Evolutionary conservation across 257 asterid genomes (phyloP).

Genomic region (Ocimum tenuiflorum): DNA sequence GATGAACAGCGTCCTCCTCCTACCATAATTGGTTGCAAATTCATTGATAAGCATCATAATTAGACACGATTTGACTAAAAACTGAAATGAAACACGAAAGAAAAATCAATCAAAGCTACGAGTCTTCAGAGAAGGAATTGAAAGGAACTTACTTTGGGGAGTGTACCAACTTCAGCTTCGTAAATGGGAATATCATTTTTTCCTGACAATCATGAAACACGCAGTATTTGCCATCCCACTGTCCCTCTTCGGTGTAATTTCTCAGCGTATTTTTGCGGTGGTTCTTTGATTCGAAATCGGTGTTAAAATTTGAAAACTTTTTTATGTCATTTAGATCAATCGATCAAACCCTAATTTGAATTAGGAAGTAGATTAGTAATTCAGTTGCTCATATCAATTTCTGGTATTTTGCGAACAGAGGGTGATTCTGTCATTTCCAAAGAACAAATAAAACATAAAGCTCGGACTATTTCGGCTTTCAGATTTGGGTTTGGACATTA

Average conservation of each 20-base stretch:
- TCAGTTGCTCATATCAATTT: neutral
- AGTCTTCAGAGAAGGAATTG: neutral
- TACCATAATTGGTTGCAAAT: conserved; percentile 22
- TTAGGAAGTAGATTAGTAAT: neutral
- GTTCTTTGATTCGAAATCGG: neutral
- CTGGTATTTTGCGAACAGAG: neutral
- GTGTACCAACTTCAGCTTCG: conserved; percentile 98
- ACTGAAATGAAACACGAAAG: neutral
- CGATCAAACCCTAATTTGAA: conserved; percentile 15
- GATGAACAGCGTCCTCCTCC: conserved; percentile 98
- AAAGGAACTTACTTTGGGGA: conserved; percentile 55
- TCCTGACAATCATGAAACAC: conserved; percentile 90
- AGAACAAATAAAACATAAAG: neutral
- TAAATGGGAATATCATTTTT: conserved; percentile 89
- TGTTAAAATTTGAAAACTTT: neutral
- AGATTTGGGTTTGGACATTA: no score
- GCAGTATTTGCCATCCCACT: conserved; percentile 76
- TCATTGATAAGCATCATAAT: neutral
- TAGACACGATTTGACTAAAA: neutral
- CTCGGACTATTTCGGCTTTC: neutral
- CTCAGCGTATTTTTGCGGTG: neutral
- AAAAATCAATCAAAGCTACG: neutral
- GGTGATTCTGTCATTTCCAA: conserved; percentile 1
- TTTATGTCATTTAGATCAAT: neutral
- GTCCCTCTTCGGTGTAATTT: neutral